A percentile compares a stretch with the other conserved stretches of the same genome.
These are phyloP conservation scores for Daedaleopsis sinensis DNA, from an alignment of 768 basidiomycete genomes.

Conservation along the genomic window DNA sequence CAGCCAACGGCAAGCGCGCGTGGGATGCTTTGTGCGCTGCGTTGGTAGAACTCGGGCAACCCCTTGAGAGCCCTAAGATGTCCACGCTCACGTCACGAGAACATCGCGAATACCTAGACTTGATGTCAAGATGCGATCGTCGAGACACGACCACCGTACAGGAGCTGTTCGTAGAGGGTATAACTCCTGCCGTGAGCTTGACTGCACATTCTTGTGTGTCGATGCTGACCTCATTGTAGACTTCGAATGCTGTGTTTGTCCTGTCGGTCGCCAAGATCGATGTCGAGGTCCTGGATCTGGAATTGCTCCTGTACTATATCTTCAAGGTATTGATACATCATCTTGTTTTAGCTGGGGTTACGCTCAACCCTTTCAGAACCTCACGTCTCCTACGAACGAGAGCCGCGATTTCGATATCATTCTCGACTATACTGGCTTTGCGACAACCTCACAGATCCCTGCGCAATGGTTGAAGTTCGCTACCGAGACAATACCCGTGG, in stretches of 20 bases:
- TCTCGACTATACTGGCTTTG: conserved; percentile 81
- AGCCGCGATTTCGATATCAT: conserved; percentile 68
- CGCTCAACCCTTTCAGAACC: conserved; percentile 40
- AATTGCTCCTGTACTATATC: conserved; percentile 76
- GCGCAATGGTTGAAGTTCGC: conserved; percentile 81
- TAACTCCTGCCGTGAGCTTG: conserved; percentile 1
- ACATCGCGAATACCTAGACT: conserved; percentile 67
- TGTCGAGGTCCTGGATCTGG: conserved; percentile 78
- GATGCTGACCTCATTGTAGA: conserved; percentile 29
- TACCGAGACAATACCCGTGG: conserved; percentile 71
- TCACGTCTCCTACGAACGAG: conserved; percentile 51
- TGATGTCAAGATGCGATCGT: conserved; percentile 66
- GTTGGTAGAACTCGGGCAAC: conserved; percentile 77
- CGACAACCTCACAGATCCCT: conserved; percentile 75
- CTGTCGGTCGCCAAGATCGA: conserved; percentile 71
- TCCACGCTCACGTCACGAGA: conserved; percentile 49
- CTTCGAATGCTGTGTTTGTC: conserved; percentile 56
- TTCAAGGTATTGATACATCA: conserved; percentile 58
- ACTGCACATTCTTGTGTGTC: background rate
- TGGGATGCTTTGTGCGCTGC: conserved; percentile 83
- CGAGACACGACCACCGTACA: conserved; percentile 63
- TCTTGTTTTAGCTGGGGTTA: background rate
- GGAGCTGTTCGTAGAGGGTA: conserved; percentile 65
- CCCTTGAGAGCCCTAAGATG: conserved; percentile 66
- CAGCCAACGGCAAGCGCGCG: conserved; percentile 72